Conservation (phyloP, 2,329 filamentous ascomycete species). For the Alternaria ethzedia region DNA sequence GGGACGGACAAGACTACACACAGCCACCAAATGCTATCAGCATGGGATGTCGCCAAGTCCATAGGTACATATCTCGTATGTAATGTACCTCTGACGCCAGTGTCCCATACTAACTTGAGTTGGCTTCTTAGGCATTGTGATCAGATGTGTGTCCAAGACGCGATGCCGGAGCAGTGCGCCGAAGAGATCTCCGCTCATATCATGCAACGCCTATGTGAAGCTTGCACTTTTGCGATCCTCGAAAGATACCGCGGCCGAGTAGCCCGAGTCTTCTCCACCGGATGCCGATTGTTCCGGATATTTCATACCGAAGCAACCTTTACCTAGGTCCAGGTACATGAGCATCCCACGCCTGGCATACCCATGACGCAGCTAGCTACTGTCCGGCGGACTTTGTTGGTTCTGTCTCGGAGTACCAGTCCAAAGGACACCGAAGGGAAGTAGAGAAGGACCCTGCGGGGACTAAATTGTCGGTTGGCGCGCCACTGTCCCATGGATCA, state of each 20-base stretch:
- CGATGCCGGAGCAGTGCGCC: neutral
- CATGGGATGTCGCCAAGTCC: neutral
- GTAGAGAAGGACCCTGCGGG: neutral
- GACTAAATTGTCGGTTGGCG: constrained; percentile 2
- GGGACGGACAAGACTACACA: neutral
- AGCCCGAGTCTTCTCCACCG: neutral
- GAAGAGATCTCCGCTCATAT: neutral
- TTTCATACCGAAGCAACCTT: neutral
- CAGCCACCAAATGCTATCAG: neutral
- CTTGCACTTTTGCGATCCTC: neutral
- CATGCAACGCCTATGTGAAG: neutral
- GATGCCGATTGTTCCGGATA: neutral
- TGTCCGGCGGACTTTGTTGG: neutral
- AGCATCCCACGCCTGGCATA: neutral
- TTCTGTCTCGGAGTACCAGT: neutral
- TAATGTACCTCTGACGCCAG: neutral
- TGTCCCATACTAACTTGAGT: neutral
- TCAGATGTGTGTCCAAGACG: neutral
- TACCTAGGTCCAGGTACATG: neutral
- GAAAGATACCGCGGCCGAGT: neutral
- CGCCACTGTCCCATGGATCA: neutral
- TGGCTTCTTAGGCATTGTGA: neutral
- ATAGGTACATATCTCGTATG: neutral
- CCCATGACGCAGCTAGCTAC: neutral
- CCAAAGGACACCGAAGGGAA: neutral